Percentiles rank a stretch among this genome's conserved stretches.
phyloP scores from a whole-genome alignment of 2,329 filamentous ascomycete genomes.

The Stachybotrys echinatus region DNA sequence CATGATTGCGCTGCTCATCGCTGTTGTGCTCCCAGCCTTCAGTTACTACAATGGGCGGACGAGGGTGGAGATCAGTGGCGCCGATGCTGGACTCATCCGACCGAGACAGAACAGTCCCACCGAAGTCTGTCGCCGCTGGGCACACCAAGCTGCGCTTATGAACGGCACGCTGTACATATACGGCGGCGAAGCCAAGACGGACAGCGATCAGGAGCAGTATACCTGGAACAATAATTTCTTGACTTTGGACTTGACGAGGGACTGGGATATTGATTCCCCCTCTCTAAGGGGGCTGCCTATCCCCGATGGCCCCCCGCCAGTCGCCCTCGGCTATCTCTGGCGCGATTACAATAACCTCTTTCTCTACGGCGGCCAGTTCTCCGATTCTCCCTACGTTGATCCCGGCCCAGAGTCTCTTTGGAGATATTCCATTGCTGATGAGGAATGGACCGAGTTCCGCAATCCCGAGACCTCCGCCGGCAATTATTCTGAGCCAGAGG shows the following conservation, averaged over 20 bases:
- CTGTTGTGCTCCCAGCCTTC: slow-evolving; percentile 42
- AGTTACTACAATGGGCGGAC: slow-evolving; percentile 32
- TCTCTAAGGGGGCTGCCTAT: slow-evolving; percentile 55
- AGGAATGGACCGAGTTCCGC: slow-evolving; percentile 58
- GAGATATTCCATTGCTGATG: slow-evolving; percentile 60
- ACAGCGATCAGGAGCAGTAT: slow-evolving; percentile 51
- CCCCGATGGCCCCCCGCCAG: slow-evolving; percentile 64
- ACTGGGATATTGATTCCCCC: slow-evolving; percentile 64
- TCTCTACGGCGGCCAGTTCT: slow-evolving; percentile 71
- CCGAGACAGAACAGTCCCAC: slow-evolving; percentile 18
- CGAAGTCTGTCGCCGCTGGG: slow-evolving; percentile 60
- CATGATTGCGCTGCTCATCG: slow-evolving; percentile 44
- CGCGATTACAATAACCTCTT: slow-evolving; percentile 64
- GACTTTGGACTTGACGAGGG: slow-evolving; percentile 63
- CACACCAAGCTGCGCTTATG: slow-evolving; percentile 62
- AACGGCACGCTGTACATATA: slow-evolving; percentile 76
- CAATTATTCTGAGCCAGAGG: slow-evolving; percentile 52
- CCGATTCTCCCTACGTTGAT: slow-evolving; percentile 51
- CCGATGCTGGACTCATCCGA: slow-evolving; percentile 40
- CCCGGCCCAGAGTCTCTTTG: slow-evolving; percentile 61
- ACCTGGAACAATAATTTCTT: slow-evolving; percentile 76
- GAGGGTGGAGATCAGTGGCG: slow-evolving; percentile 35
- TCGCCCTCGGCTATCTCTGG: slow-evolving; percentile 73
- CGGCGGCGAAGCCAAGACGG: slow-evolving; percentile 60
- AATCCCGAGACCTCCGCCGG: slow-evolving; percentile 59